Evolutionary conservation across 208 protist genomes (phyloP).

Genomic region (Trypanosoma avium): DNA sequence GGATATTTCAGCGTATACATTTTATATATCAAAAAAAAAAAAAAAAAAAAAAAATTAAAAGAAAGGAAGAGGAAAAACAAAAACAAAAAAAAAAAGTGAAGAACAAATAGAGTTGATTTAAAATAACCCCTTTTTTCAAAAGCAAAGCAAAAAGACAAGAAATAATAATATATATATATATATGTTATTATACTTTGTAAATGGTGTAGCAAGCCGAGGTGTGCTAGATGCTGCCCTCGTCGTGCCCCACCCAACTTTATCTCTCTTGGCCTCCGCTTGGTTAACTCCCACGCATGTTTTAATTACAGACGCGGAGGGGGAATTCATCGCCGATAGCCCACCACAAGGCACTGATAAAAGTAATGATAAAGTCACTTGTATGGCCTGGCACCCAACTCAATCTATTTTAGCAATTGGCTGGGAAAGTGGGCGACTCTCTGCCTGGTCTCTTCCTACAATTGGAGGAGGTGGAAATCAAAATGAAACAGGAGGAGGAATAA

Average conservation of each 20-base stretch:
- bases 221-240: constrained; percentile 56
- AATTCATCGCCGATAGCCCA: constrained; percentile 53
- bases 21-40: not conserved
- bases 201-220: constrained; percentile 59
- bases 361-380: constrained; percentile 33
- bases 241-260: constrained; percentile 45
- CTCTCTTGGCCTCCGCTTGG: constrained; percentile 75
- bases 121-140: too few relatives aligned
- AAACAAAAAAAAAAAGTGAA: not conserved
- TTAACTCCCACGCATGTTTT: constrained; percentile 59
- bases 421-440: constrained; percentile 67
- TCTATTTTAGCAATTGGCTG: constrained; percentile 78
- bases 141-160: too few relatives aligned
- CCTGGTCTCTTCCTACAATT: not conserved
- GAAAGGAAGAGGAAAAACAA: not conserved
- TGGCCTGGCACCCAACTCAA: constrained; percentile 88
- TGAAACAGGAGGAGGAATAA: constrained; percentile 4
- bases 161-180: too few relatives aligned
- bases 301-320: constrained; percentile 80
- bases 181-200: constrained; percentile 81
- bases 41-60: constrained; percentile 5
- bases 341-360: constrained; percentile 24
- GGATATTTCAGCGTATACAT: too few relatives aligned
- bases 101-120: not conserved
- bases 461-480: too few relatives aligned